Percentiles rank a stretch among this genome's conserved stretches.
phyloP scores from a whole-genome alignment of 352 stramenopile species.

The Blastocystis sp. region DNA sequence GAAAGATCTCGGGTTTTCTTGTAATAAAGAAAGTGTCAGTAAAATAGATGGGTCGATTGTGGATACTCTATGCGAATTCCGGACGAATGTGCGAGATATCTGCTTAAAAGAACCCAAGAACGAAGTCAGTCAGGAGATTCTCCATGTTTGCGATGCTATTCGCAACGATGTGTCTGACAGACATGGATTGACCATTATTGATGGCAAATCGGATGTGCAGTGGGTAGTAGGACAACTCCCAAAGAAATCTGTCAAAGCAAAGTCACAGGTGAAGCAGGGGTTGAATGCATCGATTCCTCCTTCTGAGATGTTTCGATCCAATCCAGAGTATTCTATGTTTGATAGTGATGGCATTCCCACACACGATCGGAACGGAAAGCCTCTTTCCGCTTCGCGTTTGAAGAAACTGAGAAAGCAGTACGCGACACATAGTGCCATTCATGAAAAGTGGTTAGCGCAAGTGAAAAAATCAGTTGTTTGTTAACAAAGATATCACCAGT shows the following conservation, averaged over 20 bases:
- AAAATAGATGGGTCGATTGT: neutral
- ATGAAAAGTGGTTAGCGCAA: conserved; percentile 45
- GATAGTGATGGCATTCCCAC: conserved; percentile 66
- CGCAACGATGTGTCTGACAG: neutral
- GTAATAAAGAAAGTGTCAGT: neutral
- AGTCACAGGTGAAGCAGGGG: neutral
- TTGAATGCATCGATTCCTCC: neutral
- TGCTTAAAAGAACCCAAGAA: neutral
- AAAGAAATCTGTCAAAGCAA: neutral
- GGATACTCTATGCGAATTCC: conserved; percentile 19
- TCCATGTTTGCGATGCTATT: neutral
- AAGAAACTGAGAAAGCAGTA: conserved; percentile 96
- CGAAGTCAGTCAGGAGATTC: neutral
- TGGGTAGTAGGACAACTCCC: neutral
- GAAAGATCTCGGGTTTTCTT: neutral
- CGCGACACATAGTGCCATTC: conserved; percentile 84
- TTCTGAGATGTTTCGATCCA: neutral
- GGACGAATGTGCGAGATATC: neutral
- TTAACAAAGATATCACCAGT: conserved; percentile 47
- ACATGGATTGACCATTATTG: neutral
- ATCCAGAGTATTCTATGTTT: conserved; percentile 71
- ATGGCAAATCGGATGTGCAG: neutral
- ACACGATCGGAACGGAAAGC: conserved; percentile 63
- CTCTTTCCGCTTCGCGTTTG: conserved; percentile 75
- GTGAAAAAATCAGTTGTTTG: neutral